Percentiles rank a stretch among this genome's conserved stretches.
phyloP scores from a whole-genome alignment of 306 rosid genomes.

The Corylus americana region DNA sequence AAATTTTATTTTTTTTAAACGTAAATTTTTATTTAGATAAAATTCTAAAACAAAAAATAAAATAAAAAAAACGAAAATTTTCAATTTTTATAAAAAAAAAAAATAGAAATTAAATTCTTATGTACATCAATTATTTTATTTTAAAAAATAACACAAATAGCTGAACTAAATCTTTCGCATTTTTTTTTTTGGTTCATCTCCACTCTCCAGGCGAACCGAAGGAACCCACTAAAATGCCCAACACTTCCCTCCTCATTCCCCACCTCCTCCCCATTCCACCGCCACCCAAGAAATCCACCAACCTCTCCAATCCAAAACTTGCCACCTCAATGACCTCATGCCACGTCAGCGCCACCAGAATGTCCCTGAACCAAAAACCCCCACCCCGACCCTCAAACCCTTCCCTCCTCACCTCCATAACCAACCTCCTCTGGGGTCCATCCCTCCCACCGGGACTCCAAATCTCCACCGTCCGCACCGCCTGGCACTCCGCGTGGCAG shows the following conservation, averaged over 20 bases:
- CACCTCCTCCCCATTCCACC: constrained; percentile 25
- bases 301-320: constrained; percentile 11
- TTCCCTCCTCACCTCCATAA: constrained; percentile 45
- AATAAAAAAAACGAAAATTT: no score
- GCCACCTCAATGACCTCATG: constrained; percentile 6
- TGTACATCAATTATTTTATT: no score
- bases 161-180: no score
- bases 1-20: no score
- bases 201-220: no score
- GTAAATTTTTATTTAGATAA: no score
- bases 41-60: no score
- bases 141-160: no score
- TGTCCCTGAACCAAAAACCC: constrained; percentile 56
- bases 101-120: no score
- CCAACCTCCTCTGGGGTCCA: constrained; percentile 87
- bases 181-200: no score
- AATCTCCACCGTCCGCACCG: constrained; percentile 71
- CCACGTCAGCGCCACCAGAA: constrained; percentile 23
- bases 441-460: constrained; percentile 84
- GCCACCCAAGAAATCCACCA: background rate
- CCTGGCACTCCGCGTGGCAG: constrained; percentile 86
- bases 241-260: constrained; percentile 8
- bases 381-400: constrained; percentile 35
- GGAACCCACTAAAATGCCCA: background rate
- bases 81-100: no score